Conservation (phyloP, 768 basidiomycete genomes). For the Sarcodon sp. region DNA sequence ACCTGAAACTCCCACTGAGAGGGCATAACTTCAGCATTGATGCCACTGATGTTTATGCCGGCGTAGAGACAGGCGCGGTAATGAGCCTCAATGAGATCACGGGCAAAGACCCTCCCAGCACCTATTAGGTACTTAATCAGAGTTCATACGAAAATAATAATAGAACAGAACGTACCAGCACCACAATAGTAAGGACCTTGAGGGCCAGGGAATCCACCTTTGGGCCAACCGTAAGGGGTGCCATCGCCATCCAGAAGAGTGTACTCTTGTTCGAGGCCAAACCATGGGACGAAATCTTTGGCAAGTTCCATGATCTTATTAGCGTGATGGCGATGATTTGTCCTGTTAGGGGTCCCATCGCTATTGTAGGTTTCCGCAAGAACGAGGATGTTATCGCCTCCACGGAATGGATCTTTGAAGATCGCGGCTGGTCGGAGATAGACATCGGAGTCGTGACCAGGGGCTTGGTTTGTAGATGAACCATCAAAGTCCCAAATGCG, state of each 20-base stretch:
- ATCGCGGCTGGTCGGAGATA: slow-evolving; percentile 94
- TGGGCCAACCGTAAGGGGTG: slow-evolving; percentile 91
- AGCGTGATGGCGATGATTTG: slow-evolving; percentile 90
- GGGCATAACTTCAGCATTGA: slow-evolving; percentile 99
- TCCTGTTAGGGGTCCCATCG: slow-evolving; percentile 95
- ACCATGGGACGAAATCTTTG: slow-evolving; percentile 79
- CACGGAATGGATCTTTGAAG: slow-evolving; percentile 99
- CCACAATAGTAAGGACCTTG: slow-evolving; percentile 99
- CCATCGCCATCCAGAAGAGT: slow-evolving; percentile 93
- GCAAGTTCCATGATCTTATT: slow-evolving; percentile 93
- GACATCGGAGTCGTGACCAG: slow-evolving; percentile 92
- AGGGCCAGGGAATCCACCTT: slow-evolving; percentile 98
- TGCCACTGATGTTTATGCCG: slow-evolving; percentile 96
- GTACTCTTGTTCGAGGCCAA: slow-evolving; percentile 98
- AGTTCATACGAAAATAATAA: neutral
- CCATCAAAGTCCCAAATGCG: slow-evolving; percentile 99
- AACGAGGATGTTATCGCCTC: slow-evolving; percentile 95
- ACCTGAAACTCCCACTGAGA: slow-evolving; percentile 99
- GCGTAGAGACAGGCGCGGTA: slow-evolving; percentile 94
- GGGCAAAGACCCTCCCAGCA: slow-evolving; percentile 94
- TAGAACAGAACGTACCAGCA: slow-evolving; percentile 52
- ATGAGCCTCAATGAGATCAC: slow-evolving; percentile 98
- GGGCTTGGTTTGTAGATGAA: slow-evolving; percentile 95
- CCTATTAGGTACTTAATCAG: slow-evolving; percentile 28
- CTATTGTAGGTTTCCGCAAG: slow-evolving; percentile 98